Evolutionary conservation across 2,329 filamentous ascomycete species (phyloP).

Genomic region (Coniochaeta hoffmannii): DNA sequence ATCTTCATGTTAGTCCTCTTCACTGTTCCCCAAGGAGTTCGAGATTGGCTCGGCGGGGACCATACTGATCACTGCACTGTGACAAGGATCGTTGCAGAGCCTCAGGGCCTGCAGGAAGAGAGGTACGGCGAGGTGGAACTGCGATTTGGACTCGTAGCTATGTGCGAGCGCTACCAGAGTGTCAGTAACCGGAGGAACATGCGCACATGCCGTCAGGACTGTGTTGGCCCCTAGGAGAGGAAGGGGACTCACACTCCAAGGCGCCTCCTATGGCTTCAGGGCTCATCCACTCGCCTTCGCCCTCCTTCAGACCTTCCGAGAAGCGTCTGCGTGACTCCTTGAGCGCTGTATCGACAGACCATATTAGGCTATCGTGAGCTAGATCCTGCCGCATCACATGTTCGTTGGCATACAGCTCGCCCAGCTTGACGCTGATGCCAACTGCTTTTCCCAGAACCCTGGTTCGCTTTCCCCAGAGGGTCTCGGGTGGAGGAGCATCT

Average conservation of each 20-base stretch:
- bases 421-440: slow-evolving; percentile 74
- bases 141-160: slow-evolving; percentile 65
- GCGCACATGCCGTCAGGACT: neutral
- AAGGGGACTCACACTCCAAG: slow-evolving; percentile 50
- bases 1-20: slow-evolving; percentile 2
- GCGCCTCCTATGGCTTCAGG: slow-evolving; percentile 65
- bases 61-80: slow-evolving; percentile 70
- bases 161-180: slow-evolving; percentile 55
- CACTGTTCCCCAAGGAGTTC: neutral
- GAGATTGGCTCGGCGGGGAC: slow-evolving; percentile 13
- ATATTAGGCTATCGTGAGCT: slow-evolving; percentile 68
- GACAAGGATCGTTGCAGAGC: slow-evolving; percentile 60
- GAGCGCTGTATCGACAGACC: slow-evolving; percentile 74
- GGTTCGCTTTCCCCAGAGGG: slow-evolving; percentile 50
- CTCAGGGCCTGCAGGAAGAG: slow-evolving; percentile 80
- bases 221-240: neutral
- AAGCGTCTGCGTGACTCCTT: slow-evolving; percentile 65
- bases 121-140: slow-evolving; percentile 76
- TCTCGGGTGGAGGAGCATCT: slow-evolving; percentile 31
- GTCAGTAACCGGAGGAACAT: slow-evolving; percentile 16
- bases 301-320: slow-evolving; percentile 59
- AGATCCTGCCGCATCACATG: slow-evolving; percentile 66
- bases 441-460: slow-evolving; percentile 67
- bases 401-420: slow-evolving; percentile 70
- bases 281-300: slow-evolving; percentile 64